phyloP scores from a whole-genome alignment of 208 protist genomes.

The Angomonas deanei region DNA sequence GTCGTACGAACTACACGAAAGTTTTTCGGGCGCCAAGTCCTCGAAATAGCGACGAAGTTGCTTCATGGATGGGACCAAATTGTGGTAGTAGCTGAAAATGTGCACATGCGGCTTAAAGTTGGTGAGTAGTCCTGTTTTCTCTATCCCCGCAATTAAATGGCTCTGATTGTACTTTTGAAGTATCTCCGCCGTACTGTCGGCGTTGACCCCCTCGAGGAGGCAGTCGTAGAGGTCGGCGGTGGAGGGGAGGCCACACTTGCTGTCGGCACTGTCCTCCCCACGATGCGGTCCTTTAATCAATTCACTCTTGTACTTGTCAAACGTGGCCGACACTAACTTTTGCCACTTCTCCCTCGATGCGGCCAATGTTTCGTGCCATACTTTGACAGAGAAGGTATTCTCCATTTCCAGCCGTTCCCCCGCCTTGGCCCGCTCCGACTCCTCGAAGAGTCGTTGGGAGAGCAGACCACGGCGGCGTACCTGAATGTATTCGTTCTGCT shows the following conservation, averaged over 20 bases:
- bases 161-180: constrained; percentile 3
- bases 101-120: constrained; percentile 60
- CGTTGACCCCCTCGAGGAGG: constrained; percentile 64
- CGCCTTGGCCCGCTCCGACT: not conserved
- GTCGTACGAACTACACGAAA: constrained; percentile 11
- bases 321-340: constrained; percentile 25
- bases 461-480: constrained; percentile 21
- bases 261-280: not conserved
- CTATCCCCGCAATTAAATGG: constrained; percentile 35
- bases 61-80: constrained; percentile 40
- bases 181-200: constrained; percentile 12
- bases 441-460: constrained; percentile 17
- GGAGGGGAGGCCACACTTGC: constrained; percentile 26
- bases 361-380: constrained; percentile 41
- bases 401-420: constrained; percentile 3
- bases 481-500: constrained; percentile 29
- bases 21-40: constrained; percentile 35
- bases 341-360: constrained; percentile 41
- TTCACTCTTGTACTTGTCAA: constrained; percentile 19
- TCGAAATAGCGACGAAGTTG: constrained; percentile 50
- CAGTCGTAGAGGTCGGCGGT: constrained; percentile 47
- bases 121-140: constrained; percentile 49
- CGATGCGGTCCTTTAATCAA: not conserved
- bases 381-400: constrained; percentile 30
- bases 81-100: constrained; percentile 35